These are phyloP conservation scores for Ampelocalamus luodianensis DNA, from an alignment of 176 grass and related monocot genomes.

Conservation along the genomic window DNA sequence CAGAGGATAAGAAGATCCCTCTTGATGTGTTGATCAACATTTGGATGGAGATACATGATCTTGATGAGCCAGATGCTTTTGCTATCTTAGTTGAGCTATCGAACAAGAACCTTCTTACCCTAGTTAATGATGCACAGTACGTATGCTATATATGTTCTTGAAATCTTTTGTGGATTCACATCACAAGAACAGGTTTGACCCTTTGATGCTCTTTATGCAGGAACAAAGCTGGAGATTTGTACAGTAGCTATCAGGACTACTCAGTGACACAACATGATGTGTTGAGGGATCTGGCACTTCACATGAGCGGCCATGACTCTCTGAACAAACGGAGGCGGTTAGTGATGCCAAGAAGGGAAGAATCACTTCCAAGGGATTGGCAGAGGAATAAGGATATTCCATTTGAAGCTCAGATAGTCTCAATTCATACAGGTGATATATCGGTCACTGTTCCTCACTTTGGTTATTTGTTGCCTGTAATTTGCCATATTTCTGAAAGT, in stretches of 20 bases:
- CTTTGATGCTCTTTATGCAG: constrained; percentile 45
- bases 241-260: constrained; percentile 85
- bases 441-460: background rate
- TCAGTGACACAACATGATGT: constrained; percentile 94
- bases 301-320: constrained; percentile 63
- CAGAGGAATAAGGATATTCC: constrained; percentile 70
- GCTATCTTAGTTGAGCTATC: constrained; percentile 82
- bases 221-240: constrained; percentile 88
- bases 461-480: constrained; percentile 15
- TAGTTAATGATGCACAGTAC: constrained; percentile 96
- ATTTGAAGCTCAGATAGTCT: constrained; percentile 95
- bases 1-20: constrained; percentile 97
- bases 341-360: constrained; percentile 93
- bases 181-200: background rate
- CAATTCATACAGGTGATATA: constrained; percentile 87
- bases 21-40: constrained; percentile 89
- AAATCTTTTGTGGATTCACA: constrained; percentile 11
- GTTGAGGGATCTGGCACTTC: constrained; percentile 92
- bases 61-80: constrained; percentile 90
- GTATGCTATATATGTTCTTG: constrained; percentile 36
- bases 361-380: constrained; percentile 76
- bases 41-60: constrained; percentile 97
- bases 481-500: constrained; percentile 5
- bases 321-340: constrained; percentile 64
- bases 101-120: constrained; percentile 84